phyloP scores from a whole-genome alignment of 352 stramenopile genomes.

The Paralagenidium karlingii region DNA sequence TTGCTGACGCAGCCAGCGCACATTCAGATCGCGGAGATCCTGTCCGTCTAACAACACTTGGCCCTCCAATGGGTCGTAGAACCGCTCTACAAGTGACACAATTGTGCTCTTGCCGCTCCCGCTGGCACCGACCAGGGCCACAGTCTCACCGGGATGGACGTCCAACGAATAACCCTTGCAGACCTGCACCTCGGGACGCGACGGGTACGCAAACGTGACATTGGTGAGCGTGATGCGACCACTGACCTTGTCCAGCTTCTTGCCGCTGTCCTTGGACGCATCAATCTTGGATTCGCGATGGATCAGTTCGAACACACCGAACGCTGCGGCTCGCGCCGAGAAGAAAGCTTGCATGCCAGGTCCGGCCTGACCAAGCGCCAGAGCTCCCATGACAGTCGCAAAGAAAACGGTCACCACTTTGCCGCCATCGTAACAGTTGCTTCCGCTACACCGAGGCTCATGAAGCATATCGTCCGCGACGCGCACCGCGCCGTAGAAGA shows the following conservation, averaged over 20 bases:
- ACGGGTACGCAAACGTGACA: conserved; percentile 65
- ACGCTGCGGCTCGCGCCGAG: conserved; percentile 36
- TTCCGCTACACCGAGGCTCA: conserved; percentile 14
- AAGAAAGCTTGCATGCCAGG: conserved; percentile 47
- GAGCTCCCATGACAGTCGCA: conserved; percentile 51
- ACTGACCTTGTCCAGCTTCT: conserved; percentile 17
- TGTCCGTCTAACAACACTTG: conserved; percentile 27
- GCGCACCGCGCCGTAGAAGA: conserved; percentile 67
- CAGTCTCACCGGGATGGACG: conserved; percentile 45
- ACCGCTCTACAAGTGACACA: conserved; percentile 47
- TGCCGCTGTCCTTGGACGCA: conserved; percentile 18
- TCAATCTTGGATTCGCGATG: conserved; percentile 45
- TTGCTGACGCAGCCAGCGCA: conserved; percentile 38
- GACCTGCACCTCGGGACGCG: conserved; percentile 34
- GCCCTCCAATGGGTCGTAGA: conserved; percentile 38
- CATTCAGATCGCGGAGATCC: conserved; percentile 55
- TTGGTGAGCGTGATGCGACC: conserved; percentile 74
- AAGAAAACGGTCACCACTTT: conserved; percentile 66
- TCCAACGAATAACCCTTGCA: conserved; percentile 36
- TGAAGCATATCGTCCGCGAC: conserved; percentile 48
- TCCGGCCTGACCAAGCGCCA: conserved; percentile 55
- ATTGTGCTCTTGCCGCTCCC: conserved; percentile 66
- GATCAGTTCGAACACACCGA: conserved; percentile 55
- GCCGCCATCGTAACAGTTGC: conserved; percentile 40
- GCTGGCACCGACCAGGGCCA: conserved; percentile 53